phyloP scores from a whole-genome alignment of 768 basidiomycete genomes.

The Suillus placidus region DNA sequence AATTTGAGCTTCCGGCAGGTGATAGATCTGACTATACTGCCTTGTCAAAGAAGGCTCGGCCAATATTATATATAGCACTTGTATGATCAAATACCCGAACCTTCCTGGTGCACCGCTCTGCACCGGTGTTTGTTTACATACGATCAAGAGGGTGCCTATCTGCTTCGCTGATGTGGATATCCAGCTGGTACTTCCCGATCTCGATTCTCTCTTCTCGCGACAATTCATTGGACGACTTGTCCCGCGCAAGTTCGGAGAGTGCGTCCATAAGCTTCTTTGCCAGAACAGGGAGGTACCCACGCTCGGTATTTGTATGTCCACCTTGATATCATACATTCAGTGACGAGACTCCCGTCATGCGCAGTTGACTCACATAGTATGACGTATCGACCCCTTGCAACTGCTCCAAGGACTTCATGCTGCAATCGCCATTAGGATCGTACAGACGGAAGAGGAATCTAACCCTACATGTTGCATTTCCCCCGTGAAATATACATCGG shows the following conservation, averaged over 20 bases:
- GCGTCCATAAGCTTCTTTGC: constrained; percentile 66
- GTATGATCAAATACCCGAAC: constrained; percentile 27
- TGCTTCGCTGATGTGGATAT: constrained; percentile 70
- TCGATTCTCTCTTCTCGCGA: constrained; percentile 35
- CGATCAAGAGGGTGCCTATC: constrained; percentile 79
- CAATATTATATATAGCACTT: constrained; percentile 1
- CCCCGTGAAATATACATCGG: constrained; percentile 91
- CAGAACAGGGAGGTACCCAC: constrained; percentile 83
- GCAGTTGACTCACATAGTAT: constrained; percentile 68
- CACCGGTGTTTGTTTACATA: constrained; percentile 42
- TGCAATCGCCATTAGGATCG: constrained; percentile 36
- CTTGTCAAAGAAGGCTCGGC: not conserved
- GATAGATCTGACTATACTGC: not conserved
- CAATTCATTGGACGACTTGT: constrained; percentile 36
- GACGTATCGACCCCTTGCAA: constrained; percentile 76
- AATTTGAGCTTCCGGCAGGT: not conserved
- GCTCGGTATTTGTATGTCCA: constrained; percentile 94
- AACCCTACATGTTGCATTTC: constrained; percentile 84
- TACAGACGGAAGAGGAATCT: constrained; percentile 17
- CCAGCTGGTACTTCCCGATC: constrained; percentile 35
- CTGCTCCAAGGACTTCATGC: constrained; percentile 87
- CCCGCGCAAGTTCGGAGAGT: constrained; percentile 34
- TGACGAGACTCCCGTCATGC: constrained; percentile 13
- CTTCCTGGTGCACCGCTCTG: constrained; percentile 9
- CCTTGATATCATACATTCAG: constrained; percentile 44